Evolutionary conservation across 305 asterid species (phyloP).

Genomic region (Fraxinus xanthoxyloides): DNA sequence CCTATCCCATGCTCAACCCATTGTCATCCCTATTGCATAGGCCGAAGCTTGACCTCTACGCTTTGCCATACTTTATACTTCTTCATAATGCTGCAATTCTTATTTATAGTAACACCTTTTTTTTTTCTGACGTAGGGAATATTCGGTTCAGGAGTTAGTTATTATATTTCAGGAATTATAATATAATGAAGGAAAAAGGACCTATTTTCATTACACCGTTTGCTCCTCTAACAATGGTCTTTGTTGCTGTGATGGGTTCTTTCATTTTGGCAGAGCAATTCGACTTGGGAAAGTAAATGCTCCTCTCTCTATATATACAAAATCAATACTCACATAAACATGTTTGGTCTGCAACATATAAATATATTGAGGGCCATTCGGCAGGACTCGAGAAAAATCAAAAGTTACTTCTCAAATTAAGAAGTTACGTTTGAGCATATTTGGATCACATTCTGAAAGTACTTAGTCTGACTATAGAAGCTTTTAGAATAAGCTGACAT

Average conservation of each 20-base stretch:
- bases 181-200: constrained; percentile 57
- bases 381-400: too few relatives aligned
- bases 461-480: too few relatives aligned
- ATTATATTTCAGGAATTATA: constrained; percentile 48
- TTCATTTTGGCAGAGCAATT: constrained; percentile 53
- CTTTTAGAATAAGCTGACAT: not conserved
- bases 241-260: constrained; percentile 58
- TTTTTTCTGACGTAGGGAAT: constrained; percentile 44
- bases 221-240: constrained; percentile 51
- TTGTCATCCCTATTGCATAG: too few relatives aligned
- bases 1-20: too few relatives aligned
- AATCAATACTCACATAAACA: not conserved
- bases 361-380: too few relatives aligned
- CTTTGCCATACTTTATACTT: too few relatives aligned
- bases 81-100: not conserved
- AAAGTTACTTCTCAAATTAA: too few relatives aligned
- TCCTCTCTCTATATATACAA: too few relatives aligned
- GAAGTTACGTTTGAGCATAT: not conserved
- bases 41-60: too few relatives aligned
- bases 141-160: constrained; percentile 49
- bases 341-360: not conserved
- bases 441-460: too few relatives aligned
- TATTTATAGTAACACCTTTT: not conserved
- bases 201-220: constrained; percentile 68
- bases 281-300: constrained; percentile 53